A percentile compares a stretch with the other conserved stretches of the same genome.
Evolutionary conservation across 257 asterid genomes (phyloP).

Genomic region (Cinchona pubescens): DNA sequence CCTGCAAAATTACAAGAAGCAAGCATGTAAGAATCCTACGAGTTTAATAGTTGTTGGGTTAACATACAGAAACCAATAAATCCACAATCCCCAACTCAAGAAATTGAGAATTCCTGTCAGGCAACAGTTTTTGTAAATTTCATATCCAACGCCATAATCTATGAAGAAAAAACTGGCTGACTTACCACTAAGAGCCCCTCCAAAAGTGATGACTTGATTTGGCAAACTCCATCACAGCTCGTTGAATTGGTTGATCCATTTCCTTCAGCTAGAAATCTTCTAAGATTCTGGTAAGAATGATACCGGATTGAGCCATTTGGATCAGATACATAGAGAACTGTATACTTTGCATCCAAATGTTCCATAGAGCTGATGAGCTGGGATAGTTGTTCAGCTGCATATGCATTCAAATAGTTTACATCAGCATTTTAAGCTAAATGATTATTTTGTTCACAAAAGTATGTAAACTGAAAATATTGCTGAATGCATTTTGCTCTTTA

Average conservation of each 20-base stretch:
- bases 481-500: background rate
- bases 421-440: conserved; percentile 11
- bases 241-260: conserved; percentile 45
- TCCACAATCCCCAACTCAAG: background rate
- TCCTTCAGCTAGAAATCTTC: conserved; percentile 89
- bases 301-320: conserved; percentile 50
- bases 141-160: conserved; percentile 14
- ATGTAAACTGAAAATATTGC: background rate
- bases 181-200: conserved; percentile 92
- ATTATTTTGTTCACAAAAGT: conserved; percentile 15
- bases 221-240: conserved; percentile 86
- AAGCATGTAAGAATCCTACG: background rate
- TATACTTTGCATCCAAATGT: conserved; percentile 68
- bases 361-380: conserved; percentile 59
- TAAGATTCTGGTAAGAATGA: conserved; percentile 47
- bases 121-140: background rate
- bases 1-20: conserved; percentile 49
- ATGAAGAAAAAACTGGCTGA: conserved; percentile 8
- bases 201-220: conserved; percentile 80
- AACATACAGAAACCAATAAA: background rate
- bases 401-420: conserved; percentile 22
- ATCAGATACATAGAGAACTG: conserved; percentile 72
- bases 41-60: background rate
- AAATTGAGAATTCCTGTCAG: background rate
- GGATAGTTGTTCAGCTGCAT: conserved; percentile 73